phyloP scores from a whole-genome alignment of 2,329 filamentous ascomycete genomes.

The Grosmannia penicillata region DNA sequence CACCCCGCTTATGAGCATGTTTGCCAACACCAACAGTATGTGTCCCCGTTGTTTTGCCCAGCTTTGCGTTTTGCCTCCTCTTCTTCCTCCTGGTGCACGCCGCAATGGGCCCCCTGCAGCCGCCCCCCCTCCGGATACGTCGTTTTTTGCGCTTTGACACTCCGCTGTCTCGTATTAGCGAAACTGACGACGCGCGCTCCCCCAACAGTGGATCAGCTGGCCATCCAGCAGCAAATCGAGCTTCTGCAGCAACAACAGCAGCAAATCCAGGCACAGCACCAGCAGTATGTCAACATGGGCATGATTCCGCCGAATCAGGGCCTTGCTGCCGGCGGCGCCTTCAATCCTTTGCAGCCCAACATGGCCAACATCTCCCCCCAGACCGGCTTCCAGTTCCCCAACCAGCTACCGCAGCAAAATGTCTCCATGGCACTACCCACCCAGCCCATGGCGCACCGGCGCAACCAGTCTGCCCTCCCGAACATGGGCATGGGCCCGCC shows the following conservation, averaged over 20 bases:
- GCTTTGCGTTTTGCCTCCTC: neutral
- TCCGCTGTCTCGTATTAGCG: constrained; percentile 1
- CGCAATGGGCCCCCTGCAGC: too few species aligned
- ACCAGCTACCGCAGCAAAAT: constrained; percentile 59
- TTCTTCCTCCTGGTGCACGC: neutral
- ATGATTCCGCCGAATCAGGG: constrained; percentile 75
- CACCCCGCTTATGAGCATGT: constrained; percentile 95
- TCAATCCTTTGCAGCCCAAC: constrained; percentile 65
- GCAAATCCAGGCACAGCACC: constrained; percentile 89
- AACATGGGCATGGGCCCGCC: constrained; percentile 82
- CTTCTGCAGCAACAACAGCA: constrained; percentile 95
- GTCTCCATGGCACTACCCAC: constrained; percentile 61
- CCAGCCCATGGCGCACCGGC: constrained; percentile 76
- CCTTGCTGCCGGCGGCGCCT: constrained; percentile 54
- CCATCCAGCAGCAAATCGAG: constrained; percentile 96
- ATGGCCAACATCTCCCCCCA: constrained; percentile 68
- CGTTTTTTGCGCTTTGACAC: constrained; percentile 6
- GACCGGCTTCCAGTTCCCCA: constrained; percentile 79
- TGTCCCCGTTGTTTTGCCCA: constrained; percentile 10
- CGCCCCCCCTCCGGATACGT: too few species aligned
- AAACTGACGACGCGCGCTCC: constrained; percentile 7
- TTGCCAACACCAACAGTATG: constrained; percentile 49
- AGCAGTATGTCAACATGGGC: constrained; percentile 96
- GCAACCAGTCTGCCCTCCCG: constrained; percentile 93
- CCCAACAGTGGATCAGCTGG: constrained; percentile 78